Evolutionary conservation across 2,329 filamentous ascomycete species (phyloP), one percentile per base, ranked within the genome.

Genomic region (Colletotrichum sp.): DNA sequence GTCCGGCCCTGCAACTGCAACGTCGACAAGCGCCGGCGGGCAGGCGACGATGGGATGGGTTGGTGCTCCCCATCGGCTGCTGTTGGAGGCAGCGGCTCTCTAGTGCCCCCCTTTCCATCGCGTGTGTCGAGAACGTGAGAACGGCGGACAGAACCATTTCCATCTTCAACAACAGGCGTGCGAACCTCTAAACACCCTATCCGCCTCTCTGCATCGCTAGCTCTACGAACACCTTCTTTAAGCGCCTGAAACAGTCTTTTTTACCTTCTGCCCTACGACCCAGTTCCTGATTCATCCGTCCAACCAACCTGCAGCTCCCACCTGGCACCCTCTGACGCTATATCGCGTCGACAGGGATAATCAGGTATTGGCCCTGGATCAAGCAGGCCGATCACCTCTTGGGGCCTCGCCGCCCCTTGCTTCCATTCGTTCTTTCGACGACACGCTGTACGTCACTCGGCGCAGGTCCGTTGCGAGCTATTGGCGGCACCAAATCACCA

Each of bases 341-440:
- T 67, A 57, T 62, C 52, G 65, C 71, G 55, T 21, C 39, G 60
- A 68, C 76, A 77, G 76, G 73, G 73, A 76, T 77, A 73, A 76
- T 76, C 76, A 76, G 69, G 68, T 55, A 76, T 72, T 72, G 73
- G 66, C 66, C 68, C 76, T 73, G 73, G 76, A 75, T 70, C 73
- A 69, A 64, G 55, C 65, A 69, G 65, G 76, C 62, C 69, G 69
- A 76, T 77, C 76, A 44, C 57, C 73, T 57, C 62, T 44, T 69
- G 32, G 68, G 67, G 36, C 76, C 62, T 63, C 26, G 60, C 52
- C 39, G 59, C 66, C 73, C 59, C 63, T 70, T 49, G 57, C 75
- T 55, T 71, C 34, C 13, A 71, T 75, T 76, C 75, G 66, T 34
- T 34, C 60, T 65, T 55, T 21, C 28, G 32, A 36, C 75, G 32